A percentile compares a stretch with the other conserved stretches of the same genome.
These are phyloP conservation scores for Ricinus communis DNA, from an alignment of 345 rosid species.

Conservation along the genomic window DNA sequence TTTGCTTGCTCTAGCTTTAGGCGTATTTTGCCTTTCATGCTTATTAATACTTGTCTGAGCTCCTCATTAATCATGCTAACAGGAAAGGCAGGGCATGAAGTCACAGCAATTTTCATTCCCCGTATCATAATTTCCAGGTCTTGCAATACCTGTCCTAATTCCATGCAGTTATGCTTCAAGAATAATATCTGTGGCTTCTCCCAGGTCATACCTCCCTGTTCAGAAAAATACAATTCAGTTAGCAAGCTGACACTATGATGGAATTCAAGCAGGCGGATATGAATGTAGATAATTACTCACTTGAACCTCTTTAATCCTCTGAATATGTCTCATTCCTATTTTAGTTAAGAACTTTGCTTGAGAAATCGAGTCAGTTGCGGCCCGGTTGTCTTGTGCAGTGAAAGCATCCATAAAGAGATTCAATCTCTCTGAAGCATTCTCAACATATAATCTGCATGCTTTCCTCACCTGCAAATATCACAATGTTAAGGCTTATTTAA, in stretches of 20 bases:
- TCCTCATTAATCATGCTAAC: constrained; percentile 33
- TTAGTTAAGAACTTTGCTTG: constrained; percentile 52
- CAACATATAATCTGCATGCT: constrained; percentile 45
- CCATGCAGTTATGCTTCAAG: constrained; percentile 36
- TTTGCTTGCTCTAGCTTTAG: constrained; percentile 39
- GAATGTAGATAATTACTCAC: constrained; percentile 30
- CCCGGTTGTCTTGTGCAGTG: constrained; percentile 45
- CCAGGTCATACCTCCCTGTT: constrained; percentile 76
- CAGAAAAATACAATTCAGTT: neutral
- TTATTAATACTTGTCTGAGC: constrained; percentile 41
- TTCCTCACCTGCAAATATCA: constrained; percentile 50
- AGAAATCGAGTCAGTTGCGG: constrained; percentile 51
- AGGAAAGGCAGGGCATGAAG: constrained; percentile 39
- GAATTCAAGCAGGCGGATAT: neutral
- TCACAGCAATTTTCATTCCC: constrained; percentile 80
- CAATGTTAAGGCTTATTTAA: no score
- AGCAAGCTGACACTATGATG: neutral
- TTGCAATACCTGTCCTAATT: constrained; percentile 47
- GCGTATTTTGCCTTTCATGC: constrained; percentile 45
- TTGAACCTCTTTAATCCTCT: constrained; percentile 50
- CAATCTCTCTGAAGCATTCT: constrained; percentile 58
- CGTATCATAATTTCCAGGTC: constrained; percentile 56
- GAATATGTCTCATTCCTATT: constrained; percentile 46
- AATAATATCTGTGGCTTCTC: constrained; percentile 61
- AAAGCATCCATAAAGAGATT: constrained; percentile 62